A percentile compares a stretch with the other conserved stretches of the same genome.
These are phyloP conservation scores for Apiospora sp. DNA, from an alignment of 2,329 filamentous ascomycete species.

Conservation along the genomic window DNA sequence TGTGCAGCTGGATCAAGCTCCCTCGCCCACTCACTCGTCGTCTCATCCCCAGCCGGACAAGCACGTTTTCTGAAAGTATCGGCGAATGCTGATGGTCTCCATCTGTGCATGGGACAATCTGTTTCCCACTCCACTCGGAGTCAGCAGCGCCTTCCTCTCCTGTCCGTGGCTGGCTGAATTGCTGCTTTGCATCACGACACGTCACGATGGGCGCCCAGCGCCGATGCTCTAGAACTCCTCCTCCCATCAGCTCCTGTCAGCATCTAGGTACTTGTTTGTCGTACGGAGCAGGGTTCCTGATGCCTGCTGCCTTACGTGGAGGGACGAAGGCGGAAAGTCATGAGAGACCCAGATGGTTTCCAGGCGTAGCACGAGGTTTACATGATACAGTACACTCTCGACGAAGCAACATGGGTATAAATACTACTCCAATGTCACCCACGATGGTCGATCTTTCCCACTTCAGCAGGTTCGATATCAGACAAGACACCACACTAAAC, in stretches of 20 bases:
- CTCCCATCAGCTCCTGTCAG: background rate
- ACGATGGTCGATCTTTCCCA: slow-evolving; percentile 37
- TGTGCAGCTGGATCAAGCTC: background rate
- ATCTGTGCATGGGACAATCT: background rate
- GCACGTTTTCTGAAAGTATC: background rate
- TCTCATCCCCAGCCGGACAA: background rate
- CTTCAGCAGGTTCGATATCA: slow-evolving; percentile 30
- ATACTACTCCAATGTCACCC: slow-evolving; percentile 31
- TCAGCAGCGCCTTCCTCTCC: background rate
- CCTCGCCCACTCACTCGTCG: background rate
- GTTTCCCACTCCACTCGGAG: background rate
- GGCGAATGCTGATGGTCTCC: background rate
- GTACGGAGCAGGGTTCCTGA: background rate
- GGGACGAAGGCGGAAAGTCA: background rate
- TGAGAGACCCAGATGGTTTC: background rate
- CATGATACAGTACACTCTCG: background rate
- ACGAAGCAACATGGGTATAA: slow-evolving; percentile 34
- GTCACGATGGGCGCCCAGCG: background rate
- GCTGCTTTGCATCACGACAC: background rate
- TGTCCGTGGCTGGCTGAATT: background rate
- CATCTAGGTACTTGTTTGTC: background rate
- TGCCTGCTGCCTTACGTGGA: background rate
- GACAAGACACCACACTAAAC: background rate
- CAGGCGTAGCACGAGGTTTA: background rate
- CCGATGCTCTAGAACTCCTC: background rate